Conservation (phyloP, 148 eudicot genomes). For the Rhododendron mucronatum region DNA sequence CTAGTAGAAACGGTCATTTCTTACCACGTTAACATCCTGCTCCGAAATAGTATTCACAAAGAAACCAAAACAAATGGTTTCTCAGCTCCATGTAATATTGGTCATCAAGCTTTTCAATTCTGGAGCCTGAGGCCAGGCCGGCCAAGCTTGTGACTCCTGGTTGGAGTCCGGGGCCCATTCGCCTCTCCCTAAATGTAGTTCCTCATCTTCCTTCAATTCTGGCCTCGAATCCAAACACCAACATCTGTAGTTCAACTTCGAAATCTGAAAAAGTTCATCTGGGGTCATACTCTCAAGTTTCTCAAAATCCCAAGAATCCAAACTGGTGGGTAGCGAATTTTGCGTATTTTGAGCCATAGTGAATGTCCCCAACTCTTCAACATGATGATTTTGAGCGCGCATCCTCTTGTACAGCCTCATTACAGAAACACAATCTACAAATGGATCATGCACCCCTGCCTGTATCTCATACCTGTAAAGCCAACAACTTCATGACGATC, state of each 20-base stretch:
- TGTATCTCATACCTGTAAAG: conserved; percentile 65
- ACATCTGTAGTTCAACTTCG: conserved; percentile 55
- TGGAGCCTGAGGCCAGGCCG: not conserved
- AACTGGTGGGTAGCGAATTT: conserved; percentile 14
- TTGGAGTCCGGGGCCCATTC: not conserved
- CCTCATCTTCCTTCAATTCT: not conserved
- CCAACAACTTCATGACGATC: not conserved
- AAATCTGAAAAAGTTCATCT: conserved; percentile 52
- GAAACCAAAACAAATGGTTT: not conserved
- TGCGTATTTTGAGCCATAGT: conserved; percentile 9
- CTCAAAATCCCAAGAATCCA: conserved; percentile 29
- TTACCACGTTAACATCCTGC: not conserved
- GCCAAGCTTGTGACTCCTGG: not conserved
- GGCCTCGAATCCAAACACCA: conserved; percentile 66
- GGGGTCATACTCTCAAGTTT: conserved; percentile 64
- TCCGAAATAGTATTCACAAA: not conserved
- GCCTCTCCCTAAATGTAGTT: not conserved
- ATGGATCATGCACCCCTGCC: conserved; percentile 56
- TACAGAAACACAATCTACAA: conserved; percentile 59
- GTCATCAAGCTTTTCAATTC: conserved; percentile 1
- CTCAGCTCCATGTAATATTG: not conserved
- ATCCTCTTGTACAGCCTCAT: conserved; percentile 71
- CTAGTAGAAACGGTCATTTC: not conserved
- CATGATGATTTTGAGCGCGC: conserved; percentile 50
- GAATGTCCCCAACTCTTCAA: conserved; percentile 7